Evolutionary conservation across 129 eudicot genomes (phyloP), one percentile per base, ranked within the genome.

Genomic region (Smallanthus sonchifolius): DNA sequence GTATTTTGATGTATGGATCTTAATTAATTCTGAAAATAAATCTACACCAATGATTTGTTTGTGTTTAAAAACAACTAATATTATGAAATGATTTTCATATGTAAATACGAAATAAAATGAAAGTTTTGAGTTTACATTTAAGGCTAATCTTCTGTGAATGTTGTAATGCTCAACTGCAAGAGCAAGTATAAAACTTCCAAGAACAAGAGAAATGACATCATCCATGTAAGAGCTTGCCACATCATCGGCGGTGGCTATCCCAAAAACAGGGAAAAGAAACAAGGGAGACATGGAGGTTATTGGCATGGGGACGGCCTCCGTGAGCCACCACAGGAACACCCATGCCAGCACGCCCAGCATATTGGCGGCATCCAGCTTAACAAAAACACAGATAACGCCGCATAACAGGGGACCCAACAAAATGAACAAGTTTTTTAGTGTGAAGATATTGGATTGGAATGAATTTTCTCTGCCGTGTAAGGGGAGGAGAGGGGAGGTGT

Each of bases 301-400:
- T 3, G 98, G 98, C 98, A 90, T 92, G 51, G 98, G 98, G 44
- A 92, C 96, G 8, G 98, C 95, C 91, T 90, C 95, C 17, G 98
- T 92, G 10, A 90, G 65, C 98, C 98, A 90, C 98, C 98, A 92
- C 0, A 92, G 61, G 59, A 92, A 87, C 70, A 92, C 77, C 98
- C 96, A 92, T 6, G 83, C 92, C 20, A 89, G 86, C 34, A 90
- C 92, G 3, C 67, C 95, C 74, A 87, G 17, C 98, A 92, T 89
- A 48, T 84, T 85, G 38, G 86, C 69, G 86, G 91, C 89, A 5
- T 82, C 87, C 5, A 92, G 37, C 71, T 80, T 79, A 1, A 86
- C 95, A 37, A 6, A 80, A 4, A 84, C 40, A 28, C 90, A 87
- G 3, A 90, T 47, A 5, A 86, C 4, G 28, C 61, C 28, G 79